Evolutionary conservation across 371 early-diverging fungal species (phyloP), one percentile per base, ranked within the genome.

Genomic region (Syncephalastrum racemosum): DNA sequence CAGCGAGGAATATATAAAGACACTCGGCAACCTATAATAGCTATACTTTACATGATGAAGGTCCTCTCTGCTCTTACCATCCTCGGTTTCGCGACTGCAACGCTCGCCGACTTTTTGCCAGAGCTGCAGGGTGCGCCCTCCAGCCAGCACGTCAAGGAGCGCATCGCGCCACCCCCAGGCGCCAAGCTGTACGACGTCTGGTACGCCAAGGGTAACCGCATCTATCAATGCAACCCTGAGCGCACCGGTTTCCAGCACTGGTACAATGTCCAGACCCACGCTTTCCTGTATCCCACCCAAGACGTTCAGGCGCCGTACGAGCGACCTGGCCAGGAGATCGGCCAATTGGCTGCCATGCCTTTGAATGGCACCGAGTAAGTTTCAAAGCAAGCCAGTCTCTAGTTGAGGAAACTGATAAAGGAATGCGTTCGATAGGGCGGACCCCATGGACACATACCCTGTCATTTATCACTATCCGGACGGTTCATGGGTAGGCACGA

Each of bases 221-320:
- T 75, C 12, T 75, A 71, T 56, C 72, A 71, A 46, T 75, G 75
- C 48, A 75, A 71, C 46, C 75, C 71, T 13, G 75, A 75, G 61
- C 49, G 56, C 48, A 67, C 49, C 14, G 72, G 72, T 2, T 71
- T 67, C 44, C 67, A 64, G 27, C 70, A 66, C 31, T 75, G 75
- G 75, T 75, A 75, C 46, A 70, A 55, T 55, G 75, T 75, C 10
- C 75, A 75, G 53, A 75, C 75, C 3, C 70, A 71, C 19, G 70
- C 70, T 13, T 56, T 64, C 15, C 50, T 75, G 14, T 75, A 75
- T 48, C 64, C 67, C 10, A 70, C 75, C 16, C 50, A 69, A 14
- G 64, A 53, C 4, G 45, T 53, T 36, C 20, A 59, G 20, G 59
- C 63, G 18, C 75, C 75, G 1, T 75, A 55, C 60, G 72, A 75